Base-by-base conservation (phyloP, 192 early-diverging fungal species). In the Coemansia sp. region DNA sequence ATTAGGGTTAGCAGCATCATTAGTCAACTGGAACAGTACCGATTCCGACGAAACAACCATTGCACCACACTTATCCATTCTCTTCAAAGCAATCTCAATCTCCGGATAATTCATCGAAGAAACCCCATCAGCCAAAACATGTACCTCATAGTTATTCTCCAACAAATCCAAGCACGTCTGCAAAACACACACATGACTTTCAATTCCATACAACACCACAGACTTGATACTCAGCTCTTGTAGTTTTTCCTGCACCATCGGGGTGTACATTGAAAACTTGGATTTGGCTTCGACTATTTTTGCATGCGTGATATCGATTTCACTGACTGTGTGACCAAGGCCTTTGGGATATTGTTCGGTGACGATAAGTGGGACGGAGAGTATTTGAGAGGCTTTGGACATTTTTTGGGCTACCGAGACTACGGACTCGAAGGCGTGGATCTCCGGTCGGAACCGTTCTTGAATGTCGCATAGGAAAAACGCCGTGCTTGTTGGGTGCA, bases 381-480 rank as follows among this genome's bases (percentile, higher is more conserved):
- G 86, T 36, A 91, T 82, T 54, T 88, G 84, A 51, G 91, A 75
- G 5, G 90, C 91, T 33, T 79, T 78, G 62, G 92, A 52, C 94
- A 98, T 93, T 76, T 99, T 99, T 33, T 86, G 68, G 3, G 95
- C 89, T 14, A 91, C 93, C 34, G 87, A 85, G 34, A 96, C 87
- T 33, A 99, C 76, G 18, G 88, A 87, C 12, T 86, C 86, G 67
- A 92, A 96, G 33, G 91, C 87, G 82, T 91, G 90, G 72, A 97
- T 96, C 49, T 85, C 83, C 2, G 82, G 58, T 36, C 87, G 85
- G 73, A 92, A 93, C 60, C 83, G 80, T 52, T 93, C 91, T 81
- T 99, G 97, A 56, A 99, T 85, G 71, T 99, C 95, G 76, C 97
- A 99, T 20, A 97, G 74, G 65, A 99, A 90, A 68, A 99, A 92